These are phyloP conservation scores for Venturia aucupariae DNA, from an alignment of 2,329 filamentous ascomycete species.

Conservation along the genomic window DNA sequence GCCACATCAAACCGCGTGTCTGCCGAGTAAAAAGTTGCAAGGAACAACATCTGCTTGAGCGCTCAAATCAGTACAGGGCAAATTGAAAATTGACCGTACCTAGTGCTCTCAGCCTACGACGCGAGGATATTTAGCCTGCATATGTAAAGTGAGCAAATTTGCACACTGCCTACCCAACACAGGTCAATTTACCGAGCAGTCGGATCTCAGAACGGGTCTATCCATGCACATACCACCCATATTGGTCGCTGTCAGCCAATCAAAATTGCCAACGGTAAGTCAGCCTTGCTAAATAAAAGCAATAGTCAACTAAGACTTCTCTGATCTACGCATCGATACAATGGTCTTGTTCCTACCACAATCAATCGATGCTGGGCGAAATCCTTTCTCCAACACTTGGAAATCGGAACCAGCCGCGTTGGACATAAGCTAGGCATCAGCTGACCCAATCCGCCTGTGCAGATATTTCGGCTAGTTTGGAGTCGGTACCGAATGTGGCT, in stretches of 20 bases:
- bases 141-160: conserved; percentile 2
- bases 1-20: not conserved
- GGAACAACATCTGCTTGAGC: not conserved
- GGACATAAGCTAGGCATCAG: not conserved
- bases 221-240: not conserved
- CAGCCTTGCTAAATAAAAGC: conserved; percentile 1
- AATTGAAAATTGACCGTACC: not conserved
- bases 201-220: not conserved
- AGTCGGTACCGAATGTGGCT: not conserved
- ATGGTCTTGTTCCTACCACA: not conserved
- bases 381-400: not conserved
- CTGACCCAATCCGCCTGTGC: not conserved
- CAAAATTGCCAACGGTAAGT: not conserved
- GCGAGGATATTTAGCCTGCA: not conserved
- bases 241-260: not conserved
- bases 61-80: not conserved
- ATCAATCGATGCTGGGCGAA: not conserved
- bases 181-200: not conserved
- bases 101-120: conserved; percentile 1
- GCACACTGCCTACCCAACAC: not conserved
- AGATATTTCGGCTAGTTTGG: not conserved
- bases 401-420: not conserved
- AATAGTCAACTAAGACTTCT: not conserved
- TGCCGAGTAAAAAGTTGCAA: not conserved
- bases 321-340: not conserved